These are phyloP conservation scores for Strobilomyces confusus DNA, from an alignment of 768 basidiomycete species.

Conservation along the genomic window DNA sequence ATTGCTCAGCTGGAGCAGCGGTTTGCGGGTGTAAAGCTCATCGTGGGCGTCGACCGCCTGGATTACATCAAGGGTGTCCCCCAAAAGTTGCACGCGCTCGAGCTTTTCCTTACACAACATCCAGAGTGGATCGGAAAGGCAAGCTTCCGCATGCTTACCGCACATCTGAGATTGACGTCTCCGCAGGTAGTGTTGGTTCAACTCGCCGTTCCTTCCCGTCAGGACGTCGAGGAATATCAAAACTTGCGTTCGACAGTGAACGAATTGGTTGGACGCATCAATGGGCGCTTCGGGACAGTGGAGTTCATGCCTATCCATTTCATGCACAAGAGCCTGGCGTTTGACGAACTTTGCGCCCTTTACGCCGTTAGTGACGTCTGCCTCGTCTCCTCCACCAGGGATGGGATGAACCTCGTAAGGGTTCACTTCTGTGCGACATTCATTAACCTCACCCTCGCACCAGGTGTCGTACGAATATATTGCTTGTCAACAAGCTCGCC, in stretches of 20 bases:
- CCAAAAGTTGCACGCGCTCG: slow-evolving; percentile 94
- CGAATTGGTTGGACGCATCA: slow-evolving; percentile 97
- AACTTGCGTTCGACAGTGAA: slow-evolving; percentile 94
- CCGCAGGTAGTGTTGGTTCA: slow-evolving; percentile 88
- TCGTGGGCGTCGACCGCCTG: slow-evolving; percentile 96
- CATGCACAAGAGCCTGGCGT: slow-evolving; percentile 92
- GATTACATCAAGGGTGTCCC: slow-evolving; percentile 99
- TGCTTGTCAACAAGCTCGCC: slow-evolving; percentile 86
- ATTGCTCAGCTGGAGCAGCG: slow-evolving; percentile 80
- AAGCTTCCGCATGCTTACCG: slow-evolving; percentile 7
- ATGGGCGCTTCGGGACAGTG: slow-evolving; percentile 97
- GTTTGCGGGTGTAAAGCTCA: slow-evolving; percentile 93
- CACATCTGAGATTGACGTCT: neutral
- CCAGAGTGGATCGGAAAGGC: slow-evolving; percentile 99
- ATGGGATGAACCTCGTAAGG: slow-evolving; percentile 97
- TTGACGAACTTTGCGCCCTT: slow-evolving; percentile 96
- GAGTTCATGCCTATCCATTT: slow-evolving; percentile 99
- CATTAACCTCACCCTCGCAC: slow-evolving; percentile 6
- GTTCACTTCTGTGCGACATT: slow-evolving; percentile 1
- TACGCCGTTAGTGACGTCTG: slow-evolving; percentile 97
- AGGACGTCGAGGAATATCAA: slow-evolving; percentile 99
- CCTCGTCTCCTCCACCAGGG: slow-evolving; percentile 89
- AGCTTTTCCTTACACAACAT: slow-evolving; percentile 94
- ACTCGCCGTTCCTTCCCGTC: slow-evolving; percentile 94
- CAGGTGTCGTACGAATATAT: slow-evolving; percentile 99